Evolutionary conservation across 23 red algal species (phyloP), one percentile per base, ranked within the genome.

Genomic region (Pyropia haitanensis): DNA sequence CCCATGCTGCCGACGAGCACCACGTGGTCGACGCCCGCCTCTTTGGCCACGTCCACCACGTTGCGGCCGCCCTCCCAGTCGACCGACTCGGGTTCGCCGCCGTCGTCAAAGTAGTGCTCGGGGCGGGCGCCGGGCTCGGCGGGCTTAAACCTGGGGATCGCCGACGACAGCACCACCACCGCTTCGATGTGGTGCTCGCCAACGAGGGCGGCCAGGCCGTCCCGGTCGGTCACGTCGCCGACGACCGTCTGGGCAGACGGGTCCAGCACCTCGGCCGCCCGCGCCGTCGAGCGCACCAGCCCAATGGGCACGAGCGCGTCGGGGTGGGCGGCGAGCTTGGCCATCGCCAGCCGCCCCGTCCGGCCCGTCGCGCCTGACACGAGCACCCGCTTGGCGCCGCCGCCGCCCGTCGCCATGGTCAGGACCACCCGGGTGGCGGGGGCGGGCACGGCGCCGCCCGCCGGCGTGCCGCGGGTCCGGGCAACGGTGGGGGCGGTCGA

Each of bases 321-420:
- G 7, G 71, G 54, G 12, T 64, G 49, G 18, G 56, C 30, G 18
- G 58, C 26, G 25, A 85, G 61, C 61, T 65, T 71, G 19, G 75
- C 39, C 16, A 93, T 56, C 27, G 77, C 79, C 1, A 93, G 72
- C 17, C 75, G 62, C 27, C 88, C 88, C 19, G 88, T 93, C 10
- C 72, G 75, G 22, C 88, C 88, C 20, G 71, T 51, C 9, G 88
- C 88, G 12, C 88, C 88, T 1, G 88, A 80, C 21, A 93, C 66
- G 2, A 93, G 60, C 20, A 84, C 73, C 19, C 55, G 55, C 55
- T 58, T 58, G 39, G 39, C 7, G 39, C 39, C 39, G 39, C 39
- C 39, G 30, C 2, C 30, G 39, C 39, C 39, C 5, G 39, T 46
- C 39, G 39, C 39, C 39, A 46, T 46, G 4, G 7, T 9, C 5